Evolutionary conservation across 2,329 filamentous ascomycete genomes (phyloP).

Genomic region (Fusarium bactridioides): DNA sequence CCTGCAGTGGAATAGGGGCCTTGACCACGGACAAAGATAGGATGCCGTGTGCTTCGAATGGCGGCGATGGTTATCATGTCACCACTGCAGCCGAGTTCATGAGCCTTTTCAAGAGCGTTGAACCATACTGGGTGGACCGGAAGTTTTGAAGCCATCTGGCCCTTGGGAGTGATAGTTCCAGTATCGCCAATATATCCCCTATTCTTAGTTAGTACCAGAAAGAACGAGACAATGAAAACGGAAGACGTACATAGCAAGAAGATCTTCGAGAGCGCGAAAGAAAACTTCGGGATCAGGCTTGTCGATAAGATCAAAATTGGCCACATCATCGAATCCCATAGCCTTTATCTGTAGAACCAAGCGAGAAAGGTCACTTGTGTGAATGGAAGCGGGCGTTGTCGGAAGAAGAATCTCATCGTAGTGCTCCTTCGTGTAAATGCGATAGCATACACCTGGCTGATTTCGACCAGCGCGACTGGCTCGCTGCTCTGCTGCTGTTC

Average conservation of each 20-base stretch:
- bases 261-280: constrained; percentile 85
- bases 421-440: constrained; percentile 87
- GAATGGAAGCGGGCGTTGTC: constrained; percentile 94
- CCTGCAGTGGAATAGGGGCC: background rate
- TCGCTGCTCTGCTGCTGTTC: constrained; percentile 93
- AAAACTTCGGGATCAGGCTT: constrained; percentile 95
- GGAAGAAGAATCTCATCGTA: constrained; percentile 96
- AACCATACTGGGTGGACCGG: background rate
- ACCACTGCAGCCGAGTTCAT: background rate
- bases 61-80: background rate
- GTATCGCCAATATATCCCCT: background rate
- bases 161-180: background rate
- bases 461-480: constrained; percentile 92
- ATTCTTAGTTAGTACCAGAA: background rate
- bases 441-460: constrained; percentile 92
- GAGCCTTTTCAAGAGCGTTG: background rate
- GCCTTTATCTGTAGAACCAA: constrained; percentile 98
- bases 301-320: constrained; percentile 99
- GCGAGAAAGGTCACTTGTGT: constrained; percentile 87
- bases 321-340: constrained; percentile 96
- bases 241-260: background rate
- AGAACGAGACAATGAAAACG: background rate
- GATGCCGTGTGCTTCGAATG: background rate
- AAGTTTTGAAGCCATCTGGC: background rate
- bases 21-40: background rate